Conservation (phyloP, 768 basidiomycete genomes). For the Strobilomyces echinocephalus region DNA sequence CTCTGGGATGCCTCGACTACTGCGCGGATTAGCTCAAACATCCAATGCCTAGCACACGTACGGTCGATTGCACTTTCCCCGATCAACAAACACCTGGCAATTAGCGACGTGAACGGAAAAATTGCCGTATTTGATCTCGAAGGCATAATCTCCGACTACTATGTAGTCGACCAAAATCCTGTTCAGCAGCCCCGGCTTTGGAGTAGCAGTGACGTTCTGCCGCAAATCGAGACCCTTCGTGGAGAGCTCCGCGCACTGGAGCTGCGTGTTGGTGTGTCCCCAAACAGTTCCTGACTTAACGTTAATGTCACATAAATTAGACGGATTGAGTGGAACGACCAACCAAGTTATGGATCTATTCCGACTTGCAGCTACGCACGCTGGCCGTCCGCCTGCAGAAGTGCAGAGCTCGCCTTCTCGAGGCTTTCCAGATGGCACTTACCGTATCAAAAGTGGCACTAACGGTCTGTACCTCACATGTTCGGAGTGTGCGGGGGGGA, state of each 20-base stretch:
- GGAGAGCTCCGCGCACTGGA: not conserved
- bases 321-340: too few species aligned
- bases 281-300: too few species aligned
- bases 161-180: not conserved
- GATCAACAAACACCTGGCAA: not conserved
- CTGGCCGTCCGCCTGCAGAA: not conserved
- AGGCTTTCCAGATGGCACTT: not conserved
- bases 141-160: not conserved
- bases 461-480: not conserved
- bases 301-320: too few species aligned
- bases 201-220: not conserved
- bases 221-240: not conserved
- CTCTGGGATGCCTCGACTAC: slow-evolving; percentile 7
- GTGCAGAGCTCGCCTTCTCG: not conserved
- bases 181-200: not conserved
- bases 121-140: not conserved
- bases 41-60: not conserved
- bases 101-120: not conserved
- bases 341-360: too few species aligned
- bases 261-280: not conserved
- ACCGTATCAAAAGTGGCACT: not conserved
- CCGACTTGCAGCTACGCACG: too few species aligned
- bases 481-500: not conserved
- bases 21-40: not conserved
- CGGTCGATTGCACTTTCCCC: slow-evolving; percentile 6